A percentile compares a stretch with the other conserved stretches of the same genome.
Evolutionary conservation across 164 flowering plant genomes (phyloP).

Genomic region (Paratinospora sagittata): DNA sequence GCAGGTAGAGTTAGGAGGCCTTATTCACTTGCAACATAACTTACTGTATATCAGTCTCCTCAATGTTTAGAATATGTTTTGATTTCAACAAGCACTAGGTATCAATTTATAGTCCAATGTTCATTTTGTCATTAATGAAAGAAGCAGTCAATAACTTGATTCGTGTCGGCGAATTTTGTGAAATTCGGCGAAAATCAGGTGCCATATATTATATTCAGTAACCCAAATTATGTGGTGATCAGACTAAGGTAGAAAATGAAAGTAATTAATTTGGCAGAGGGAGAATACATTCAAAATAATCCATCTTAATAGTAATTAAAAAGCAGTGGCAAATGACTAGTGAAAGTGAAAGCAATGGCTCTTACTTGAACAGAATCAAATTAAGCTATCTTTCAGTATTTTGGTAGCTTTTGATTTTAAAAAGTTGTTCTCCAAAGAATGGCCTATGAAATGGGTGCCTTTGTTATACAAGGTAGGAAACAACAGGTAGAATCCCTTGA

Average conservation of each 20-base stretch:
- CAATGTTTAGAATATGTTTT: slow-evolving; percentile 8
- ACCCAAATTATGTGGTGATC: no score
- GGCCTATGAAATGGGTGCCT: not conserved
- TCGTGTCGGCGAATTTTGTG: no score
- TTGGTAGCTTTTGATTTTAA: slow-evolving; percentile 1
- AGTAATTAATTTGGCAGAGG: not conserved
- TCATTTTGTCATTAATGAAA: not conserved
- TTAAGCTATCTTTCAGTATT: not conserved
- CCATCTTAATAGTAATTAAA: no score
- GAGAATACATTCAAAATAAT: no score
- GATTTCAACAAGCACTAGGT: not conserved
- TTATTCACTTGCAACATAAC: not conserved
- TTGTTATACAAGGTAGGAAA: not conserved
- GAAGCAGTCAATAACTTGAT: no score
- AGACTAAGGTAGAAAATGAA: not conserved
- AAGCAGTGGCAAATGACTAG: no score
- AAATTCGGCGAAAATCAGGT: no score
- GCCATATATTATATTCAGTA: no score
- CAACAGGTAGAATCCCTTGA: not conserved
- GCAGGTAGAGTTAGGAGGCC: no score
- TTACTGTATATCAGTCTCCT: slow-evolving; percentile 4
- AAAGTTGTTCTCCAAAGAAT: not conserved
- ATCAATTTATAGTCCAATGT: not conserved
- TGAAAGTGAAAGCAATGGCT: not conserved
- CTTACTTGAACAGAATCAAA: not conserved